These are phyloP conservation scores for Heracleum sosnowskyi DNA, from an alignment of 129 eudicot species.

Conservation along the genomic window DNA sequence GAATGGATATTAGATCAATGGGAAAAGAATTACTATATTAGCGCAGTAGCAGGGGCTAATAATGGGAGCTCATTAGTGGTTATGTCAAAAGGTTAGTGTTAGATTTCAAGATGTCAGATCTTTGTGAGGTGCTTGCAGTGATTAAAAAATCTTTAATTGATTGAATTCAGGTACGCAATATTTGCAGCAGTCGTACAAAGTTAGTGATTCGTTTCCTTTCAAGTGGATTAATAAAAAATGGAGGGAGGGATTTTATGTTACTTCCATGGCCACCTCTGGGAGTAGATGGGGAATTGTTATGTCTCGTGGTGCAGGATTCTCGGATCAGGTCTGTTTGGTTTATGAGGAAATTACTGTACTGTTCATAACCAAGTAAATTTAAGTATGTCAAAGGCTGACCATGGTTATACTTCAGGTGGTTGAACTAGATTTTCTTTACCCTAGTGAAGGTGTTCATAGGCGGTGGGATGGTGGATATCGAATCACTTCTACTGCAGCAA, in stretches of 20 bases:
- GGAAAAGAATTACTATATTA: constrained; percentile 2
- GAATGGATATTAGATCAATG: constrained; percentile 9
- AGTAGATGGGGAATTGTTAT: constrained; percentile 7
- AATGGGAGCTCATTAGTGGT: constrained; percentile 2
- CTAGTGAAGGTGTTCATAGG: constrained; percentile 85
- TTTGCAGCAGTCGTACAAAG: constrained; percentile 8
- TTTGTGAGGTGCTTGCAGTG: background rate
- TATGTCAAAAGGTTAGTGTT: constrained; percentile 1
- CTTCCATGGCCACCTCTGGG: constrained; percentile 7
- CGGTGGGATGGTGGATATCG: constrained; percentile 88
- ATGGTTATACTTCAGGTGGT: constrained; percentile 43
- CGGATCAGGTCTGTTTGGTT: background rate
- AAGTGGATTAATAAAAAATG: constrained; percentile 8
- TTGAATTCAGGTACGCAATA: constrained; percentile 1
- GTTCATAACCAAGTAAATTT: background rate
- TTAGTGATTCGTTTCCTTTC: constrained; percentile 6
- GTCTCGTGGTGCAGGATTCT: constrained; percentile 9
- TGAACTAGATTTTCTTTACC: constrained; percentile 80
- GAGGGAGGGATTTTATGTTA: constrained; percentile 6
- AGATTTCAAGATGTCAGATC: background rate
- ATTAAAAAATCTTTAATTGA: background rate
- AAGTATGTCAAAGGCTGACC: background rate
- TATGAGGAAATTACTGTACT: background rate
- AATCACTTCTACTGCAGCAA: constrained; percentile 73
- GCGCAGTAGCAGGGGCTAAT: constrained; percentile 5